phyloP scores from a whole-genome alignment of 2,329 filamentous ascomycete genomes.

The Tolypocladium ophioglossoides region DNA sequence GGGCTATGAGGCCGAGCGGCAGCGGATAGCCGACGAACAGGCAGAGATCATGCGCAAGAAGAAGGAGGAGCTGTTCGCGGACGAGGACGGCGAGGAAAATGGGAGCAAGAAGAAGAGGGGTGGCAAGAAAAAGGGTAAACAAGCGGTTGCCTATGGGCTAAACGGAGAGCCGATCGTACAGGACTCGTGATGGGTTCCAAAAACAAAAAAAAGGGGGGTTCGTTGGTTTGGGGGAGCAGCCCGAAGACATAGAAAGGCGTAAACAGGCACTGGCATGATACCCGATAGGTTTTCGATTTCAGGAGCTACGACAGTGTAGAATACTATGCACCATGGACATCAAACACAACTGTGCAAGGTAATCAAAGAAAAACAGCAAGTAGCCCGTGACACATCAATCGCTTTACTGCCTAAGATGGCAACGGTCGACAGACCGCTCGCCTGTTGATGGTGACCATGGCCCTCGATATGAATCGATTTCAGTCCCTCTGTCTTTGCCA shows the following conservation, averaged over 20 bases:
- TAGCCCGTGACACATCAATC: background rate
- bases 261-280: slow-evolving; percentile 1
- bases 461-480: background rate
- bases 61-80: slow-evolving; percentile 37
- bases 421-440: background rate
- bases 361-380: background rate
- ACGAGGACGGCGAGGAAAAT: slow-evolving; percentile 18
- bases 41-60: slow-evolving; percentile 36
- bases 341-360: background rate
- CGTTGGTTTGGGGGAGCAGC: background rate
- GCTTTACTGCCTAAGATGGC: background rate
- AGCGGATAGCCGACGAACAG: slow-evolving; percentile 32
- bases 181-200: slow-evolving; percentile 2
- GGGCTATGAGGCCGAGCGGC: slow-evolving; percentile 33
- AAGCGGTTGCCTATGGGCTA: slow-evolving; percentile 22
- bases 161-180: slow-evolving; percentile 24
- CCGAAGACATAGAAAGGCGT: background rate
- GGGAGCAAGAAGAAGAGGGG: slow-evolving; percentile 23
- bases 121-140: slow-evolving; percentile 18
- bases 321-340: background rate
- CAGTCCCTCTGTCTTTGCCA: background rate
- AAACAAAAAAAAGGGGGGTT: too few relatives aligned
- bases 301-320: background rate
- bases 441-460: background rate
- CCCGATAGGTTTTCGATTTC: background rate